Base-by-base conservation (phyloP, 2,329 filamentous ascomycete species). In the Paecilomyces sp. region DNA sequence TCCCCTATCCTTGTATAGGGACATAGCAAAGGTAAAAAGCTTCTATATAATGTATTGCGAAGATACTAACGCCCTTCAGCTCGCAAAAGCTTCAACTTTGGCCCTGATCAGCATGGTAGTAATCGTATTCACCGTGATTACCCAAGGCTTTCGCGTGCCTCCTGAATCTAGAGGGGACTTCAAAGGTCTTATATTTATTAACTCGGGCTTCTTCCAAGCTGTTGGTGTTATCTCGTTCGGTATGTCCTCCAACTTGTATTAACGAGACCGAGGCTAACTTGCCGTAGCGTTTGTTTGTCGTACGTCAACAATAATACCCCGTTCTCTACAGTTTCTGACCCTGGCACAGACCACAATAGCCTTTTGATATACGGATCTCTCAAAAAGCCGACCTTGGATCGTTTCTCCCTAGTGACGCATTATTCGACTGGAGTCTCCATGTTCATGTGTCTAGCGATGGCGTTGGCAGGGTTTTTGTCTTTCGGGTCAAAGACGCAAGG, bases 211-310 rank as follows among this genome's bases (percentile, higher is more conserved):
- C 60, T 95, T 97, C 70, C 92, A 97, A 75, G 93, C 94, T 24
- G 92, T 99, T 68, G 94, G 94, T 33, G 93, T 99, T 18, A 99
- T 99, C 67, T 97, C 94, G 3, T 99, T 99, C 74, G 92, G 90
- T 94, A 81, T 30, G 13, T 59, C 30, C 9, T 22, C 50, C 11
- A 11, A 8, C 36, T 15, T 13, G 68, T 50, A 41, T 36, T 47
- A 57, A 12, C 8, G 30, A 55, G 54, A 54, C 53, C 24, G 12
- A 54, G 60, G 62, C 76, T 81, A 71, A 79, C 63, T 30, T 33
- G 57, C 50, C 55, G 25, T 63, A 83, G 85, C 86, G 33, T 88
- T 89, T 67, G 86, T 89, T 61, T 89, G 86, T 71, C 86, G 81
- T 83, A 81, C 62, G 79, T 73, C 52, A 54, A 25, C 52, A 54